Base-by-base conservation (phyloP, 805 yeast genomes). In the Candida pseudofarinosa region DNA sequence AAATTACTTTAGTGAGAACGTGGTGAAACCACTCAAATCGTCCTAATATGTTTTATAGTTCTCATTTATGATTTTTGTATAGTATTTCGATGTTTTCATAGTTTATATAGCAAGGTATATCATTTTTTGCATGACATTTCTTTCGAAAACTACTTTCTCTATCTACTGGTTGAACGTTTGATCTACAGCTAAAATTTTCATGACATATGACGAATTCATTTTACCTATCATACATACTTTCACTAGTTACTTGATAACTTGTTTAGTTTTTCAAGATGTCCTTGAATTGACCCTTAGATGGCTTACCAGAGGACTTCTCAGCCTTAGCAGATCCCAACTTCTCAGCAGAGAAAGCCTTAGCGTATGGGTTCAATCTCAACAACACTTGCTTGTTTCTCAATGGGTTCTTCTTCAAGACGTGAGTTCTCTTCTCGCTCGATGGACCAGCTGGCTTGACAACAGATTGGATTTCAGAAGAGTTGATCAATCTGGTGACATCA, bases 301-400 rank as follows among this genome's bases (percentile, higher is more conserved):
- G 84, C 68, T 73, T 74, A 61, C 77, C 76, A 65, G 75, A 68
- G 58, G 80, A 49, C 72, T 74, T 71, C 59, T 75, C 82, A 69
- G 73, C 85, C 83, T 87, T 87, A 69, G 74, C 75, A 59, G 90
- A 82, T 66, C 95, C 96, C 60, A 84, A 77, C 77, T 88, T 88
- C 80, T 88, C 83, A 73, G 85, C 89, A 64, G 96, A 68, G 79
- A 83, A 91, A 63, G 91, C 95, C 85, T 88, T 88, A 65, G 99
- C 98, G 84, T 93, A 93, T 60, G 99, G 99, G 96, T 93, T 93
- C 75, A 93, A 85, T 82, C 97, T 88, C 74, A 89, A 83, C 72
- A 89, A 77, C 66, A 90, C 91, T 80, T 88, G 96, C 84, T 88
- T 90, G 97, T 93, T 93, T 93, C 88, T 91, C 55, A 71, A 69